Conservation (phyloP, 1,139 yeast genomes). For the Nadsonia commutata region DNA sequence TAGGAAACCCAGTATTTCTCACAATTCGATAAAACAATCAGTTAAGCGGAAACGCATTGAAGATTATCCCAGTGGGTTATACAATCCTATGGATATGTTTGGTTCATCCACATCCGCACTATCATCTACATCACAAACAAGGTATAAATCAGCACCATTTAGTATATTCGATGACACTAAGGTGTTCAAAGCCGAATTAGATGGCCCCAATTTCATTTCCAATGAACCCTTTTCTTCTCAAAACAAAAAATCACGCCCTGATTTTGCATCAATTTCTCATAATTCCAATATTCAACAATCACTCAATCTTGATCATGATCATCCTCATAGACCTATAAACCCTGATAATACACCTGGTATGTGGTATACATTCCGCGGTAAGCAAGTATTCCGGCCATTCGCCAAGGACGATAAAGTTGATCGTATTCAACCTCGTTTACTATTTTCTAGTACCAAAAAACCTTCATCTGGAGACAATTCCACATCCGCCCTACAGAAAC, state of each 20-base stretch:
- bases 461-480: neutral
- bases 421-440: neutral
- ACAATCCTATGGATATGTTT: no score
- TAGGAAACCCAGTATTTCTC: no score
- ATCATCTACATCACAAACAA: neutral
- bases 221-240: slow-evolving; percentile 5
- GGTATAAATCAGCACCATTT: slow-evolving; percentile 5
- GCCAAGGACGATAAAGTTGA: slow-evolving; percentile 12
- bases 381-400: slow-evolving; percentile 25
- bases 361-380: slow-evolving; percentile 28
- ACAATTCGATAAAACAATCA: no score
- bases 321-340: slow-evolving; percentile 14
- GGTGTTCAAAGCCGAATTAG: slow-evolving; percentile 13
- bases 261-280: neutral
- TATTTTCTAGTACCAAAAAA: neutral
- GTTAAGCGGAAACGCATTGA: no score
- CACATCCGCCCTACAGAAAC: neutral
- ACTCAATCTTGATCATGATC: slow-evolving; percentile 6
- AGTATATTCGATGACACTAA: slow-evolving; percentile 13
- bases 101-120: neutral
- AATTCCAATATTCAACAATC: neutral
- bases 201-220: slow-evolving; percentile 9
- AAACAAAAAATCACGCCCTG: slow-evolving; percentile 1
- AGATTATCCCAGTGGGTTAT: no score
- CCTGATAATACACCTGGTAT: slow-evolving; percentile 18